These are phyloP conservation scores for Wickerhamiella nectarea DNA, from an alignment of 805 yeast species.

Conservation along the genomic window DNA sequence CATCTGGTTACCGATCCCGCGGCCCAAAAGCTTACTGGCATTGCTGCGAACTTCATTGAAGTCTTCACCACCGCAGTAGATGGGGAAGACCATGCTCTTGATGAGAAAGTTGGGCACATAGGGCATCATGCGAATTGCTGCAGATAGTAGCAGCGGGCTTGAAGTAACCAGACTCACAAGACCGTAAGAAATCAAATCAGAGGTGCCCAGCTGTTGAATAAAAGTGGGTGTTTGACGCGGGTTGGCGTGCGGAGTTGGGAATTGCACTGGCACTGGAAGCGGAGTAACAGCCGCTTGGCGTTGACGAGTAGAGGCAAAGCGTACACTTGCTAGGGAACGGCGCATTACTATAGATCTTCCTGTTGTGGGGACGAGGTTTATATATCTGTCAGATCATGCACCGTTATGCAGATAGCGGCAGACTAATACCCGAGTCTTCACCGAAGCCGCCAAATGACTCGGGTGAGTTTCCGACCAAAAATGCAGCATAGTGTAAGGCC, in stretches of 20 bases:
- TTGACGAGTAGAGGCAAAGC: constrained; percentile 17
- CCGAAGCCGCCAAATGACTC: constrained; percentile 7
- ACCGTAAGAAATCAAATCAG: constrained; percentile 23
- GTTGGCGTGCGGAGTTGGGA: background rate
- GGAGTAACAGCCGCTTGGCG: constrained; percentile 16
- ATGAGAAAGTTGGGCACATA: constrained; percentile 50
- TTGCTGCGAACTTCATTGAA: constrained; percentile 55
- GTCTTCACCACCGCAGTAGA: constrained; percentile 85
- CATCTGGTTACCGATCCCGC: constrained; percentile 91
- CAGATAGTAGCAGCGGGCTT: constrained; percentile 22
- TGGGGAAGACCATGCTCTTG: constrained; percentile 59
- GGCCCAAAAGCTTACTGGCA: constrained; percentile 47
- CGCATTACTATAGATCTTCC: background rate
- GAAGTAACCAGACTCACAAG: constrained; percentile 25
- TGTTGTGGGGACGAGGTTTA: background rate
- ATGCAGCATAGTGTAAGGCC: too few species aligned
- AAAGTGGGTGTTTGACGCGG: constrained; percentile 15
- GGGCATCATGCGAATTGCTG: constrained; percentile 25
- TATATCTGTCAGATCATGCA: background rate
- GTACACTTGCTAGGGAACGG: constrained; percentile 6
- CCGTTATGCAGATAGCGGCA: background rate
- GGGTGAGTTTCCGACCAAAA: background rate
- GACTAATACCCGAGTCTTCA: constrained; percentile 5
- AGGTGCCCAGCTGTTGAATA: constrained; percentile 18
- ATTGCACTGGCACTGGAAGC: constrained; percentile 8